Base-by-base conservation (phyloP, 805 yeast genomes). In the Diddensiella caesifluorescens region DNA sequence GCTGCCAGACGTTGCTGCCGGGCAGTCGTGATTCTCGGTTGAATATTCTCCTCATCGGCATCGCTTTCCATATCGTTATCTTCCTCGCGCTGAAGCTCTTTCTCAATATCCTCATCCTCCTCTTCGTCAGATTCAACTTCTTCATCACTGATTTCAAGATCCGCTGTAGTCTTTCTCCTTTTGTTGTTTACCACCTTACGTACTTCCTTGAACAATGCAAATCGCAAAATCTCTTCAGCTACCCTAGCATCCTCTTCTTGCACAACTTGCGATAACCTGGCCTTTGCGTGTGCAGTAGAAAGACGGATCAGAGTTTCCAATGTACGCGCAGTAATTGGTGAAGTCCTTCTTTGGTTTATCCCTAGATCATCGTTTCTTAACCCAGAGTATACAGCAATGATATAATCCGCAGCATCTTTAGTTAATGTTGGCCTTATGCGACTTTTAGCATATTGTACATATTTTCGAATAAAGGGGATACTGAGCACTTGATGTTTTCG, bases 271-370 rank as follows among this genome's bases (percentile, higher is more conserved):
- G 95, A 83, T 44, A 92, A 69, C 53, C 97, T 74, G n/a, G 90
- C 85, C 62, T 92, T 90, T 7, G 97, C 97, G 63, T 92, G 97
- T 0, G 98, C 97, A 1, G 97, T 85, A 0, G 97, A 73, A 46
- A 90, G 69, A 71, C 98, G 95, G 61, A 90, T 90, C 51, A 90
- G 70, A 0, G 98, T 90, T 64, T 90, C 98, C 53, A 90, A 70
- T 3, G 97, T 92, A 79, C 98, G 84, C n/a, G 97, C 95, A 1
- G 98, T 90, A 51, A 90, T 85, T 27, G 98, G 97, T 1, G 95
- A 82, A 0, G 96, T 89, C 40, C 83, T 75, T 28, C 71, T 58
- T 47, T 61, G 65, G 35, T 64, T 63, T 27, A 53, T 58, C 3
- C 54, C 54, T 19, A 64, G 44, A 51, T 80, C 83, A 56, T 80